phyloP scores from a whole-genome alignment of 306 rosid genomes.

The Herpetospermum pedunculosum region DNA sequence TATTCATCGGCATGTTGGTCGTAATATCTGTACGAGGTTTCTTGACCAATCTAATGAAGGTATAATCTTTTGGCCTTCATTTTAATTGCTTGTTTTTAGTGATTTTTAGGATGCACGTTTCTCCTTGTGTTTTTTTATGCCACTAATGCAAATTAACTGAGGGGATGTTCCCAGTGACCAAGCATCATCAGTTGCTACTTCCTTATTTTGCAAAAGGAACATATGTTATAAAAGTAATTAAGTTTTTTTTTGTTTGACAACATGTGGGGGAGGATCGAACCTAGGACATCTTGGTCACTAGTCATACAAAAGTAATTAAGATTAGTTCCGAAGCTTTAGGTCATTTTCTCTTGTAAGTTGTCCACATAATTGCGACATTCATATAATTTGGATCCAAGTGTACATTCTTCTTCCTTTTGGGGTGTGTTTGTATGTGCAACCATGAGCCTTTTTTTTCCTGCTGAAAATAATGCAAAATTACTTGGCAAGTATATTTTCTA shows the following conservation, averaged over 20 bases:
- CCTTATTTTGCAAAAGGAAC: neutral
- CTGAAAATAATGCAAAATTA: neutral
- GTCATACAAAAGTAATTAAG: neutral
- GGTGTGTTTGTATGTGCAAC: neutral
- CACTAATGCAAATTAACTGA: neutral
- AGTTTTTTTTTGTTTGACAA: too few species aligned
- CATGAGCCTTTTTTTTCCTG: neutral
- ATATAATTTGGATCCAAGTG: neutral
- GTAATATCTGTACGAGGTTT: conserved; percentile 94
- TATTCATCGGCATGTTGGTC: conserved; percentile 86
- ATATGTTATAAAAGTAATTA: neutral
- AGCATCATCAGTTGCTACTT: neutral
- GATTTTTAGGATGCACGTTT: neutral
- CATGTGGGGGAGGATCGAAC: too few species aligned
- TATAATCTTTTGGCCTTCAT: conserved; percentile 12
- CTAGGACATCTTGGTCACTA: too few species aligned
- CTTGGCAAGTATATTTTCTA: neutral
- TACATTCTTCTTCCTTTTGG: neutral
- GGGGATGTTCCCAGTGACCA: neutral
- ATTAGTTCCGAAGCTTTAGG: neutral
- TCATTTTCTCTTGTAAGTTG: neutral
- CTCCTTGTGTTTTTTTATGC: neutral
- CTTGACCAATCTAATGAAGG: conserved; percentile 97
- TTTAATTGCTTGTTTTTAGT: neutral
- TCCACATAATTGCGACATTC: neutral